These are phyloP conservation scores for Cucurbita maxima DNA, from an alignment of 306 rosid species.

Conservation along the genomic window DNA sequence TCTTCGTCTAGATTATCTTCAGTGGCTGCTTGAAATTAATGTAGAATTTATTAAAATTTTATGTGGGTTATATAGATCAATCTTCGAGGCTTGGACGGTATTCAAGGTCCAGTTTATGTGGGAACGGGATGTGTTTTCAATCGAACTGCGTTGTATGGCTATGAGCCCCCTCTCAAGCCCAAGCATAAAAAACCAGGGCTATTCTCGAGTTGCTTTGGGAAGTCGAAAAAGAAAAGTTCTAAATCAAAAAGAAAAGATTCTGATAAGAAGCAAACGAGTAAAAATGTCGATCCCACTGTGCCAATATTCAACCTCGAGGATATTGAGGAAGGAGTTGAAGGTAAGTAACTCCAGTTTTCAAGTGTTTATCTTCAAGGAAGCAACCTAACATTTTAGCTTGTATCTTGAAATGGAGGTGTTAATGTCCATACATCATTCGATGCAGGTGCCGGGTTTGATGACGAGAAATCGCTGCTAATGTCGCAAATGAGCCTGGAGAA, in stretches of 20 bases:
- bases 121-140: slow-evolving; percentile 98
- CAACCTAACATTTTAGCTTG: not conserved
- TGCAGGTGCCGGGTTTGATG: slow-evolving; percentile 87
- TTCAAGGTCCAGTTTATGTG: slow-evolving; percentile 98
- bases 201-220: slow-evolving; percentile 56
- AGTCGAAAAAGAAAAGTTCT: slow-evolving; percentile 54
- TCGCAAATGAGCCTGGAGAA: slow-evolving; percentile 96
- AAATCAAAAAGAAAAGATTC: slow-evolving; percentile 67
- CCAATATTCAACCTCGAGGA: slow-evolving; percentile 85
- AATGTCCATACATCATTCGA: not conserved
- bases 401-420: not conserved
- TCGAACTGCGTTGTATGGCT: slow-evolving; percentile 85
- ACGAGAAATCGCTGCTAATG: slow-evolving; percentile 76
- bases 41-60: not conserved
- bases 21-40: not conserved
- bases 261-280: slow-evolving; percentile 62
- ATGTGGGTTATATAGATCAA: slow-evolving; percentile 48
- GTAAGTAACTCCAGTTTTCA: slow-evolving; percentile 15
- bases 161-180: slow-evolving; percentile 83
- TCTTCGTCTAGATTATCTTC: not conserved
- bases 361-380: not conserved
- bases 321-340: slow-evolving; percentile 95
- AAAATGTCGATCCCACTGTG: slow-evolving; percentile 67
- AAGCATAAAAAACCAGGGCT: slow-evolving; percentile 69
- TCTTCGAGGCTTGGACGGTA: slow-evolving; percentile 95